Evolutionary conservation across 2,329 filamentous ascomycete species (phyloP), one percentile per base, ranked within the genome.

Genomic region (Ascocoryne sarcoides): DNA sequence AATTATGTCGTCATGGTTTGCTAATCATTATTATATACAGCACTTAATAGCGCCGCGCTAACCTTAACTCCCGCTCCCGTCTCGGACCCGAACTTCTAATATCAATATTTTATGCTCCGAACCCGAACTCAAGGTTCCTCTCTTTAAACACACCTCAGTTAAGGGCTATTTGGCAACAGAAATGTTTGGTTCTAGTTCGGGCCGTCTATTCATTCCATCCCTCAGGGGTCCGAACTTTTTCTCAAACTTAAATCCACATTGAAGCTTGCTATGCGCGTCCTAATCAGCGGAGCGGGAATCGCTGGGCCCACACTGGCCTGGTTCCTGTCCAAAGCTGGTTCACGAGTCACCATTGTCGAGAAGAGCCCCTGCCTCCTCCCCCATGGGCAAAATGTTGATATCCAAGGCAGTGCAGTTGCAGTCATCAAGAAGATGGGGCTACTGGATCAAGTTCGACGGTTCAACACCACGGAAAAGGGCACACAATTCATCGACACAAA

Each of bases 371-470:
- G 36, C 2, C 54, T 75, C 0, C 65, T 72, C 2, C 57, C 63
- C 2, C 60, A 62, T 0, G 75, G 75, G 0, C 65, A 69, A 5
- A 71, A 75, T 32, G 55, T 79, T 20, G 75, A 79, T 49, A 59
- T 78, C 2, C 65, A 68, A 3, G 67, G 63, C 5, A 63, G 66
- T 15, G 71, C 67, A 0, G 62, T 75, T 34, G 61, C 69, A 15
- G 64, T 71, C 9, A 54, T 74, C 8, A 65, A 61, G 40, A 64
- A 64, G 4, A 72, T 76, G 71, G 71, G 69, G 0, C 55, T 76
- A 3, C 54, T 69, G 19, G 52, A 65, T 8, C 58, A 53, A 0
- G 61, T 75, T 21, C 62, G 63, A 5, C 48, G 52, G 12, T 61
- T 59, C 10, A 53, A 55, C 0, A 67, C 65, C 0, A 60, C 65